Percentiles rank a stretch among this genome's conserved stretches.
Conservation (phyloP, 257 asterid species). For the Echites panduratus region DNA sequence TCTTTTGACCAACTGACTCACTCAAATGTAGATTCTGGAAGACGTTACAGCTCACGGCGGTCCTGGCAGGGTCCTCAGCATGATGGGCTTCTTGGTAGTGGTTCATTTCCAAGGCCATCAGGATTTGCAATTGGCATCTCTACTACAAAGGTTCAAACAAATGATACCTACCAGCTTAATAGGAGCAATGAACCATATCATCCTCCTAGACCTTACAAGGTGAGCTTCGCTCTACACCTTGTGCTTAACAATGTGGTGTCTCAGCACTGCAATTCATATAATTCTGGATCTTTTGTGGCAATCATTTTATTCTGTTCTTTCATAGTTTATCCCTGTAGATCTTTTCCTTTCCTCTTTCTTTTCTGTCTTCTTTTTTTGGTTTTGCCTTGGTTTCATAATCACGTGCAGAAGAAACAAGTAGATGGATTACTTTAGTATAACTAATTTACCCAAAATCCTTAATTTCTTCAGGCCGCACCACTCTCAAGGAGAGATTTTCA, state of each 20-base stretch:
- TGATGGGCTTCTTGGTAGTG: constrained; percentile 98
- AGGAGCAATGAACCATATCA: constrained; percentile 83
- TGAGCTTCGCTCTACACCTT: constrained; percentile 18
- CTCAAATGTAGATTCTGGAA: constrained; percentile 55
- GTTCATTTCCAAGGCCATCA: constrained; percentile 84
- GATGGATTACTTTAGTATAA: constrained; percentile 10
- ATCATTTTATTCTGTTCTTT: background rate
- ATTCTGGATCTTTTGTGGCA: background rate
- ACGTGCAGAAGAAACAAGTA: background rate
- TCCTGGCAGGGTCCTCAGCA: constrained; percentile 87
- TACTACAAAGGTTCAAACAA: constrained; percentile 49
- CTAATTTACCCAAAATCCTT: constrained; percentile 15
- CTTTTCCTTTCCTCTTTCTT: constrained; percentile 2
- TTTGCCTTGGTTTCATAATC: background rate
- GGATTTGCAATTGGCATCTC: constrained; percentile 57
- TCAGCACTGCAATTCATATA: background rate
- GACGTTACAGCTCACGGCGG: constrained; percentile 56
- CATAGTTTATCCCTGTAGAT: background rate
- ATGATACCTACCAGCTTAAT: constrained; percentile 57
- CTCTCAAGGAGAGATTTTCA: constrained; percentile 55
- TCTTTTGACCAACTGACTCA: constrained; percentile 1
- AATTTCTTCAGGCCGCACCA: constrained; percentile 60
- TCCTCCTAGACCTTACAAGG: constrained; percentile 99
- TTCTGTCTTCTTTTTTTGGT: background rate
- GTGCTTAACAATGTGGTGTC: constrained; percentile 5